Evolutionary conservation across 2,329 filamentous ascomycete genomes (phyloP), one percentile per base, ranked within the genome.

Genomic region (Fusarium xylarioides): DNA sequence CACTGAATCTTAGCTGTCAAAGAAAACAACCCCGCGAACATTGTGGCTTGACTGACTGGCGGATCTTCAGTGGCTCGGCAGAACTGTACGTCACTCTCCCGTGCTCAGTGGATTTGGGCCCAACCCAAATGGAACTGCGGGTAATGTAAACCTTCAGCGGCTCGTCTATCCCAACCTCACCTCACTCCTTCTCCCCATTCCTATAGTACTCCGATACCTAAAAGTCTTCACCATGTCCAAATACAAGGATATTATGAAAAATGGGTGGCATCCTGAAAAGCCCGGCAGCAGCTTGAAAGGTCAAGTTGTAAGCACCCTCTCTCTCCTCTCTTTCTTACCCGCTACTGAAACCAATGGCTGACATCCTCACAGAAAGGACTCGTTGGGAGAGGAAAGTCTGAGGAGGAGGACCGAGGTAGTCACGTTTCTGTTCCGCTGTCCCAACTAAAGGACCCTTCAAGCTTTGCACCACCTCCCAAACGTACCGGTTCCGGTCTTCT

Each of bases 401-500:
- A 79, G 21, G 73, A 78, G 4, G 65, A 75, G 34, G 76, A 80
- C 21, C 68, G 76, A 28, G 21, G 46, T 37, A 75, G 81, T 62
- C 84, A 86, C 73, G 80, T 83, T 49, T 82, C 88, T 37, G 85
- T 86, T 21, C 94, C 95, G 4, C 83, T 97, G 47, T 86, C 90
- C 14, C 86, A 89, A 7, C 86, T 97, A 35, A 91, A 90, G 79
- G 94, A 97, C 79, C 95, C 94, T 2, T 81, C 89, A 2, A 88
- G 90, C 21, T 97, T 97, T 79, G 94, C 89, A 5, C 93, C 94
- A 30, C 95, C 95, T 32, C 95, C 95, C 1, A 95, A 90, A 76
- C 92, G 83, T 42, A 80, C 80, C 34, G 77, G 78, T 66, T 72
- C 81, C 47, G 87, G 82, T 81, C 78, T 76, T 47, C 73, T 68